These are phyloP conservation scores for Beverwykella pulmonaria DNA, from an alignment of 495 filamentous ascomycete species.

Conservation along the genomic window DNA sequence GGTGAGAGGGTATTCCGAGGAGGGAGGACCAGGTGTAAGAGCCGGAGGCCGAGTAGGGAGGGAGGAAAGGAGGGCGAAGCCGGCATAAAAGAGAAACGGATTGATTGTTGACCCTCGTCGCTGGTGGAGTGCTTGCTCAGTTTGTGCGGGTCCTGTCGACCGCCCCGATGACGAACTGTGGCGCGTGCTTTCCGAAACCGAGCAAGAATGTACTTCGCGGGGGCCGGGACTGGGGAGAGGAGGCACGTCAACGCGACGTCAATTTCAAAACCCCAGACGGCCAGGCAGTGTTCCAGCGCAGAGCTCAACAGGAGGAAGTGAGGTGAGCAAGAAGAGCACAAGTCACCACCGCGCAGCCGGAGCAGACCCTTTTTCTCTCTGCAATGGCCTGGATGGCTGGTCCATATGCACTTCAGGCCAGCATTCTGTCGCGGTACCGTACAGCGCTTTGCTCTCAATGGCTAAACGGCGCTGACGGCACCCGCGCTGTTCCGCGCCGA, in stretches of 20 bases:
- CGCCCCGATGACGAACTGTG: neutral
- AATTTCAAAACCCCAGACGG: neutral
- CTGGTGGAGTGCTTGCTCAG: neutral
- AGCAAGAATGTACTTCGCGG: neutral
- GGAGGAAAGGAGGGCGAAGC: neutral
- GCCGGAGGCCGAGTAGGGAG: neutral
- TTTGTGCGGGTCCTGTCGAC: neutral
- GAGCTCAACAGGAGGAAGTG: neutral
- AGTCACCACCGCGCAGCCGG: neutral
- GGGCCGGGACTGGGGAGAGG: neutral
- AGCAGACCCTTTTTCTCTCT: neutral
- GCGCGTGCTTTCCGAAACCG: conserved; percentile 13
- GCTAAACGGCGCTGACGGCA: conserved; percentile 24
- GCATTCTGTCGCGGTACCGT: neutral
- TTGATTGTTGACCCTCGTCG: neutral
- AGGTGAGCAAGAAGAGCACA: neutral
- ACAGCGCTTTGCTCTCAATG: neutral
- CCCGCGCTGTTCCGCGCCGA: conserved; percentile 25
- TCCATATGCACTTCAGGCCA: neutral
- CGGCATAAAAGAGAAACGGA: neutral
- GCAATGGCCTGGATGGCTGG: neutral
- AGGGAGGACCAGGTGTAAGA: neutral
- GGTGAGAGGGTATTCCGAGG: neutral
- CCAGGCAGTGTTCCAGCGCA: neutral
- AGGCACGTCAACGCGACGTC: conserved; percentile 13